These are phyloP conservation scores for Aureobasidium sp. DNA, from an alignment of 2,329 filamentous ascomycete genomes.

Conservation along the genomic window DNA sequence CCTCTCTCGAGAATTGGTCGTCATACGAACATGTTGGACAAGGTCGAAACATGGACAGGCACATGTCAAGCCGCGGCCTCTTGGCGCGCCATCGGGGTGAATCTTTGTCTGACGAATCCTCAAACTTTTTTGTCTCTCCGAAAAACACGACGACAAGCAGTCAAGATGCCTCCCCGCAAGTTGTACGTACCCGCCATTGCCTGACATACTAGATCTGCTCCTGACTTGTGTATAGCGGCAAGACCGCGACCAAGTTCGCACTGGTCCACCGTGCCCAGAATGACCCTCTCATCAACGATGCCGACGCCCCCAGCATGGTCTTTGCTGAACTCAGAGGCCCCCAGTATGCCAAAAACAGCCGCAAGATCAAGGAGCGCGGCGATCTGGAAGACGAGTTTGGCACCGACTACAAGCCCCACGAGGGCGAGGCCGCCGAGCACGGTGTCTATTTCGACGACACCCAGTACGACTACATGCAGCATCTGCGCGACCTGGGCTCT, in stretches of 20 bases:
- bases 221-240: conserved; percentile 45
- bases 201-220: background rate
- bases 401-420: conserved; percentile 68
- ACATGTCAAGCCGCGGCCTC: conserved; percentile 1
- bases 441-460: conserved; percentile 94
- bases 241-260: conserved; percentile 84
- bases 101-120: background rate
- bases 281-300: conserved; percentile 94
- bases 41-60: background rate
- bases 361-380: conserved; percentile 43
- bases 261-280: conserved; percentile 95
- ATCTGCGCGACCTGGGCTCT: conserved; percentile 73
- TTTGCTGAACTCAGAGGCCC: conserved; percentile 55
- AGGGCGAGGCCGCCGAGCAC: conserved; percentile 91
- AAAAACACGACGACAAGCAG: background rate
- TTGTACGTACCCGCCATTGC: conserved; percentile 48
- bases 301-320: conserved; percentile 80
- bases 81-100: conserved; percentile 2
- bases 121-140: background rate
- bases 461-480: conserved; percentile 99
- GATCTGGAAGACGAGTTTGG: conserved; percentile 74
- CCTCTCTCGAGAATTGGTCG: too few relatives aligned
- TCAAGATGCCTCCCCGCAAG: conserved; percentile 64
- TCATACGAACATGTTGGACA: background rate
- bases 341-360: conserved; percentile 22